Percentiles rank a stretch among this genome's conserved stretches.
These are phyloP conservation scores for Letharia columbiana DNA, from an alignment of 495 filamentous ascomycete genomes.

Conservation along the genomic window DNA sequence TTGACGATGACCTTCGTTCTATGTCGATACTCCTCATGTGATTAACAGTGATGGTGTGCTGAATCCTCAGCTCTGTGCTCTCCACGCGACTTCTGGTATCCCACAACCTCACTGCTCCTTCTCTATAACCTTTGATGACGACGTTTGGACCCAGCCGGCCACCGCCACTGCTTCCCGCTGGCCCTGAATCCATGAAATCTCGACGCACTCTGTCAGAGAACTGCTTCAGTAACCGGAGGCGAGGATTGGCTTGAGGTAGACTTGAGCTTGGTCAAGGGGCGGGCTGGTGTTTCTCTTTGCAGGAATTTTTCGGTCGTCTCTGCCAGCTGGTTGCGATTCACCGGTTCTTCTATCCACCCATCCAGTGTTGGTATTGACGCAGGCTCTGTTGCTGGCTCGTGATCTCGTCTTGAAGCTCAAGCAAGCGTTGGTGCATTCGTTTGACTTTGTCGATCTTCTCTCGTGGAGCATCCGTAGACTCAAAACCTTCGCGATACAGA, in stretches of 20 bases:
- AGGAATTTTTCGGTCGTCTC: constrained; percentile 39
- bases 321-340: constrained; percentile 95
- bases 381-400: constrained; percentile 64
- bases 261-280: too few species aligned
- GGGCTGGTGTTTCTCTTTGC: too few species aligned
- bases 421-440: constrained; percentile 52
- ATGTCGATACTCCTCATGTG: not conserved
- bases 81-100: not conserved
- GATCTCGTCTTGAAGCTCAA: constrained; percentile 59
- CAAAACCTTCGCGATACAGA: constrained; percentile 50
- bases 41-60: not conserved
- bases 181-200: not conserved
- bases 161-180: not conserved
- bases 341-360: constrained; percentile 96
- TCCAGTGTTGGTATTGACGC: constrained; percentile 86
- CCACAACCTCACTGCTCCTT: not conserved
- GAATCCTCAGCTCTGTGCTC: not conserved
- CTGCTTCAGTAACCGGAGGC: too few species aligned
- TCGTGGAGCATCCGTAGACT: constrained; percentile 42
- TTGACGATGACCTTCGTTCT: constrained; percentile 53
- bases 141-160: not conserved
- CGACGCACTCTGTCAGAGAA: too few species aligned
- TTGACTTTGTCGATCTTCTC: constrained; percentile 49
- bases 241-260: too few species aligned
- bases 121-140: not conserved